These are phyloP conservation scores for Pseudopithomyces maydicus DNA, from an alignment of 2,329 filamentous ascomycete genomes.

Conservation along the genomic window DNA sequence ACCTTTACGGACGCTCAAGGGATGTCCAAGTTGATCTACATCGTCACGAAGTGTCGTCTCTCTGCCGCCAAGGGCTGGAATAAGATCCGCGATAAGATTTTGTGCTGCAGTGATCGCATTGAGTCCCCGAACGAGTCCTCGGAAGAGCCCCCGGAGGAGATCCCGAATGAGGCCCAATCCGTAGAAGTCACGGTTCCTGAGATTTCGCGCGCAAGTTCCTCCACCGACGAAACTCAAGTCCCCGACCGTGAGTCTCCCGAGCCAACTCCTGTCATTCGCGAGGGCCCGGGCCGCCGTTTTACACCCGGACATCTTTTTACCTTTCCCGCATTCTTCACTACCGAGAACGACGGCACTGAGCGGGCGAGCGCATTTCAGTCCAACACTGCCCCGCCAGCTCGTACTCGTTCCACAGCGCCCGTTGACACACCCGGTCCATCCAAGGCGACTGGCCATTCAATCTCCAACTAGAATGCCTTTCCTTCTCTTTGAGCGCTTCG, in stretches of 20 bases:
- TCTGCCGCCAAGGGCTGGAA: not conserved
- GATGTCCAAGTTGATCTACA: not conserved
- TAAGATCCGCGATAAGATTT: not conserved
- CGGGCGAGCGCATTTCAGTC: not conserved
- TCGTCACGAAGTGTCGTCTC: not conserved
- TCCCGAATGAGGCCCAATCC: not conserved
- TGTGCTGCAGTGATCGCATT: not conserved
- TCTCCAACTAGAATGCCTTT: not conserved
- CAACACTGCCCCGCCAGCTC: not conserved
- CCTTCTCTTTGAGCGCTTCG: not conserved
- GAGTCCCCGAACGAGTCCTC: not conserved
- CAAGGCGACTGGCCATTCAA: not conserved
- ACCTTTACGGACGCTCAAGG: conserved; percentile 1
- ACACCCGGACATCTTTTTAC: not conserved
- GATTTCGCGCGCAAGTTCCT: not conserved
- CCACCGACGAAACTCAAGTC: not conserved
- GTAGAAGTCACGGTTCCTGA: not conserved
- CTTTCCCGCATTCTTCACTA: not conserved
- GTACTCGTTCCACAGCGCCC: not conserved
- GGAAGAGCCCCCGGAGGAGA: no score
- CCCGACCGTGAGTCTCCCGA: not conserved
- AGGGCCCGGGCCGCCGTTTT: not conserved
- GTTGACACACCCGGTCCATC: not conserved
- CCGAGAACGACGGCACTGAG: not conserved
- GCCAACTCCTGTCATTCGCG: not conserved